A percentile compares a stretch with the other conserved stretches of the same genome.
These are phyloP conservation scores for Oryza officinalis DNA, from an alignment of 176 grass and related monocot genomes.

Conservation along the genomic window DNA sequence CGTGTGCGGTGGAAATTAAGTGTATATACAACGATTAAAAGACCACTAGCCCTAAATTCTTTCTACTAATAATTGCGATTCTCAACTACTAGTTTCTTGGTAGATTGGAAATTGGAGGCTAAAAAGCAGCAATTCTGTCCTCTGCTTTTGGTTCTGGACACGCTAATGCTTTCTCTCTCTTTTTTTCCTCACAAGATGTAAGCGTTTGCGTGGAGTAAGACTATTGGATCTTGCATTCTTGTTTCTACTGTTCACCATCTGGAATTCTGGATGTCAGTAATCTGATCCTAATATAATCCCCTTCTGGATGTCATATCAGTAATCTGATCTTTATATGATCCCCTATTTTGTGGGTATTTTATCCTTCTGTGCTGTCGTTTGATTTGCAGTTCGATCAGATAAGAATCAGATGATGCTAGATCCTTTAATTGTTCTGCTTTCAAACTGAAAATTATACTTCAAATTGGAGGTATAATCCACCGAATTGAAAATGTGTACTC, in stretches of 20 bases:
- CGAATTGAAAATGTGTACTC: background rate
- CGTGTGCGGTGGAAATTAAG: constrained; percentile 18
- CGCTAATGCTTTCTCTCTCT: background rate
- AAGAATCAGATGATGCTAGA: background rate
- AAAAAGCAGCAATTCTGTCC: constrained; percentile 12
- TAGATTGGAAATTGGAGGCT: background rate
- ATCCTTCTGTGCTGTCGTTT: background rate
- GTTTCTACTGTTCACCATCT: background rate
- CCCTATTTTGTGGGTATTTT: background rate
- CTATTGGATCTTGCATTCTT: constrained; percentile 20
- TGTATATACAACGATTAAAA: constrained; percentile 42
- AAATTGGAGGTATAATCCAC: background rate
- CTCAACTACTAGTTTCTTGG: background rate
- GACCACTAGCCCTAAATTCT: constrained; percentile 25
- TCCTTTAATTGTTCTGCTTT: background rate
- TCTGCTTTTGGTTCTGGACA: background rate
- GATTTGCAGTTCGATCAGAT: background rate
- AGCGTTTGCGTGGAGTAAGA: background rate
- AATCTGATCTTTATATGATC: background rate
- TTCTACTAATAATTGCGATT: constrained; percentile 18
- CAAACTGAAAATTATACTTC: background rate
- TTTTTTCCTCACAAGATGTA: background rate
- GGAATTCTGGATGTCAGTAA: background rate
- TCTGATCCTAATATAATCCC: background rate
- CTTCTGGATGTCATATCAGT: background rate